phyloP scores from a whole-genome alignment of 345 rosid species.

The Sonneratia caseolaris region DNA sequence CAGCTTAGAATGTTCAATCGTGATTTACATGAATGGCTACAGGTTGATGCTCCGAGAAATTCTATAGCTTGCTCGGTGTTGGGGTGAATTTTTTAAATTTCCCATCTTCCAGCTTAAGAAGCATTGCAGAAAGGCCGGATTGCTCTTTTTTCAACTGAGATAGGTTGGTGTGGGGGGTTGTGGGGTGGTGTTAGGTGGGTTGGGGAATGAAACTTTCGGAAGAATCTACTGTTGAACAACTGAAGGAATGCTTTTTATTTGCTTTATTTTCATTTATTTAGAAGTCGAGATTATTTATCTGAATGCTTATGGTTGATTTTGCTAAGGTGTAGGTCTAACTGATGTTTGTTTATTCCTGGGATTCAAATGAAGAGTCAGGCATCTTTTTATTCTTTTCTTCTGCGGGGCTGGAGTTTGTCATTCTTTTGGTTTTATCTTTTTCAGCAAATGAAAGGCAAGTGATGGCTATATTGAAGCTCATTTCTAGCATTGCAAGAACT shows the following conservation, averaged over 20 bases:
- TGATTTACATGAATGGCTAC: background rate
- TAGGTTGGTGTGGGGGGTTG: background rate
- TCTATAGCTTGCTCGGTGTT: background rate
- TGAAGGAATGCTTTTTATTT: background rate
- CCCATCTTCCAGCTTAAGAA: background rate
- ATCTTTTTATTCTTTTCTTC: background rate
- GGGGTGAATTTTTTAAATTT: background rate
- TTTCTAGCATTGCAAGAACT: constrained; percentile 62
- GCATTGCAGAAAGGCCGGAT: background rate
- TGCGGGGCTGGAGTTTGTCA: background rate
- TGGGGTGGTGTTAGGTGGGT: no score
- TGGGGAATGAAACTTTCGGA: background rate
- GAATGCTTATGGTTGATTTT: background rate
- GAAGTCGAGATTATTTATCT: background rate
- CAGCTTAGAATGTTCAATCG: background rate
- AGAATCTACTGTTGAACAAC: background rate
- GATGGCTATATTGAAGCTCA: constrained; percentile 70
- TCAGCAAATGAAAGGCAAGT: constrained; percentile 79
- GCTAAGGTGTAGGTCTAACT: background rate
- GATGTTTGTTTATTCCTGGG: background rate
- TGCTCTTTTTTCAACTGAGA: background rate
- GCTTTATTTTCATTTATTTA: background rate
- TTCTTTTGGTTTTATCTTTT: constrained; percentile 6
- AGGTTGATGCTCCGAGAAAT: background rate
- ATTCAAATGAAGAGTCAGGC: background rate